Base-by-base conservation (phyloP, 352 stramenopile species). In the Pythium rishiriense region DNA sequence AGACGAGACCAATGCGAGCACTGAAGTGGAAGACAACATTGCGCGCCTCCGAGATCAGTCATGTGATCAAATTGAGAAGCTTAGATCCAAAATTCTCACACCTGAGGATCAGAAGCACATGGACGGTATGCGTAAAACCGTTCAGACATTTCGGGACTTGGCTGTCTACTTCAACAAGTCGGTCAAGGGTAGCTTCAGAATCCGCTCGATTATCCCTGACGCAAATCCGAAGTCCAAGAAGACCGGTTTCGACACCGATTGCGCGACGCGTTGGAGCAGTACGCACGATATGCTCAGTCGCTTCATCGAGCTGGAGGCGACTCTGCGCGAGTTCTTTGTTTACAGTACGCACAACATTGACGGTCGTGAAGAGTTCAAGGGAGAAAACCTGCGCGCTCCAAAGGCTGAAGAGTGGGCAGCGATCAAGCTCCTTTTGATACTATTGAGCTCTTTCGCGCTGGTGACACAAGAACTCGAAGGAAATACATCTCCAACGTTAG, bases 151-250 rank as follows among this genome's bases (percentile, higher is more conserved):
- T 50, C 46, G 58, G 6, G 17, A 9, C 5, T 4, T 57, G 1
- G 45, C 46, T 25, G 47, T 58, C 1, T 64, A 64, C 22, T 58
- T 64, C 21, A 26, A 15, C 21, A 56, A 58, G 22, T 64, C 58
- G 15, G 31, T 11, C 46, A 24, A 64, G 58, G 47, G 58, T 39
- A 15, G 19, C 21, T 43, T 37, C 11, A 6, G n/a, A 42, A 45
- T 52, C 46, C 21, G 3, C 11, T 52, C 5, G 22, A 33, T 17
- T 2, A 35, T n/a, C 21, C 37, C n/a, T n/a, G n/a, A 43, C 11
- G 11, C 9, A 43, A 43, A 43, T 14, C 19, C 4, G 8, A 14
- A 7, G 37, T n/a, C 37, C 4, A 14, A 43, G 37, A 15, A 5
- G 6, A 37, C 9, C 17, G 6, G 48, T 4, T 14, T n/a, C n/a